Conservation (phyloP, 2,329 filamentous ascomycete genomes). For the Mariannaea sp. region DNA sequence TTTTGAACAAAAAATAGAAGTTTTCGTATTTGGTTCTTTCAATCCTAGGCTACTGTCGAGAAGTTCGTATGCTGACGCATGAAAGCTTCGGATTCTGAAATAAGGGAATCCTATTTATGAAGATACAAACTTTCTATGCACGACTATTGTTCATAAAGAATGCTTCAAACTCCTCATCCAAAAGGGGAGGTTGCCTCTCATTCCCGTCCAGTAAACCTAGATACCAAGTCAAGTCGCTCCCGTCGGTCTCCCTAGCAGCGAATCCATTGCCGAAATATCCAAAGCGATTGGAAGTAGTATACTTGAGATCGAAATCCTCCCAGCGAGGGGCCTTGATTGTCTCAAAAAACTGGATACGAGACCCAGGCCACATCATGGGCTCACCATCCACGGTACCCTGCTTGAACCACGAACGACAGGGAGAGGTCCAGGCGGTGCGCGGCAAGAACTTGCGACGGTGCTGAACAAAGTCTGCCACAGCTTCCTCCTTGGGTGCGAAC, state of each 20-base stretch:
- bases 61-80: no score
- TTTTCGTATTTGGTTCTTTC: no score
- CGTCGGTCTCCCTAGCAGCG: conserved; percentile 21
- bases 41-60: no score
- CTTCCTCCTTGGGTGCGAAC: conserved; percentile 31
- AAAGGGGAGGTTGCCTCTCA: conserved; percentile 29
- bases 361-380: conserved; percentile 37
- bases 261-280: conserved; percentile 37
- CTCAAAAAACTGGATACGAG: conserved; percentile 36
- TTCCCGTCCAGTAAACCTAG: conserved; percentile 17
- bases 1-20: no score
- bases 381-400: conserved; percentile 33
- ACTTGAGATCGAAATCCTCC: conserved; percentile 35
- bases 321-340: conserved; percentile 33
- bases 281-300: conserved; percentile 33
- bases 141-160: conserved; percentile 31
- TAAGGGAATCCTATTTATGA: no score
- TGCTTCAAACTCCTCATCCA: conserved; percentile 32
- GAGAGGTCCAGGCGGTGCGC: conserved; percentile 33
- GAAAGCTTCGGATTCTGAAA: no score
- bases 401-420: conserved; percentile 39
- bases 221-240: conserved; percentile 30
- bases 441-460: conserved; percentile 39
- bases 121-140: neutral
- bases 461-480: conserved; percentile 39